phyloP scores from a whole-genome alignment of 805 yeast species.

The Spathaspora gorwiae region DNA sequence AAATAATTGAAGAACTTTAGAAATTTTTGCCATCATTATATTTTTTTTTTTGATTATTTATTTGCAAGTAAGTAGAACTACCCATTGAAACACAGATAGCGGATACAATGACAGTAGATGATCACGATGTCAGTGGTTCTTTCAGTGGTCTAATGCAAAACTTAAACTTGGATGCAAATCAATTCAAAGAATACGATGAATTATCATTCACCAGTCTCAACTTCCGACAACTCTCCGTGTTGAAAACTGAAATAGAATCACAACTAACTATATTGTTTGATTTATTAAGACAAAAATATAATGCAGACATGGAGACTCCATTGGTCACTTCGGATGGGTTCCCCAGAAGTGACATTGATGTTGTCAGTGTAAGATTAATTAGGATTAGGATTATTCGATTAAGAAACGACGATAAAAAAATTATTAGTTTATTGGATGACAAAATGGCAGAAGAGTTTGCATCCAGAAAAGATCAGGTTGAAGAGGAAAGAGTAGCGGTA shows the following conservation, averaged over 20 bases:
- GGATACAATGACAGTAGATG: slow-evolving; percentile 8
- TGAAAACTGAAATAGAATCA: slow-evolving; percentile 18
- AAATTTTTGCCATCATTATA: background rate
- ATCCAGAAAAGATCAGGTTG: background rate
- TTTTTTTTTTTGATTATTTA: background rate
- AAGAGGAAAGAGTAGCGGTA: background rate
- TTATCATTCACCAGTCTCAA: slow-evolving; percentile 13
- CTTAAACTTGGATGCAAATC: slow-evolving; percentile 21
- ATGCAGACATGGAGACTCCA: slow-evolving; percentile 59
- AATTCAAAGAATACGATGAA: slow-evolving; percentile 16
- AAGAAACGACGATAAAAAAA: slow-evolving; percentile 59
- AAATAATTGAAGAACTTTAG: no score
- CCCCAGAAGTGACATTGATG: slow-evolving; percentile 81
- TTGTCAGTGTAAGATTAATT: slow-evolving; percentile 56
- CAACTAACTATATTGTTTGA: slow-evolving; percentile 34
- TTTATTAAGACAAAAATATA: slow-evolving; percentile 37
- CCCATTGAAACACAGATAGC: no score
- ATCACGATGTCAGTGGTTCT: slow-evolving; percentile 11
- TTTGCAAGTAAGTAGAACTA: background rate
- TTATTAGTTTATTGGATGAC: slow-evolving; percentile 44
- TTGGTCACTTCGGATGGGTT: slow-evolving; percentile 72
- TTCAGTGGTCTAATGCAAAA: slow-evolving; percentile 25
- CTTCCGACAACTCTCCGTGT: slow-evolving; percentile 11
- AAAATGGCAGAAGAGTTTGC: slow-evolving; percentile 44
- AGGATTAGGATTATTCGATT: slow-evolving; percentile 63